A percentile compares a stretch with the other conserved stretches of the same genome.
These are phyloP conservation scores for Candida tammaniensis DNA, from an alignment of 805 yeast species.

Conservation along the genomic window DNA sequence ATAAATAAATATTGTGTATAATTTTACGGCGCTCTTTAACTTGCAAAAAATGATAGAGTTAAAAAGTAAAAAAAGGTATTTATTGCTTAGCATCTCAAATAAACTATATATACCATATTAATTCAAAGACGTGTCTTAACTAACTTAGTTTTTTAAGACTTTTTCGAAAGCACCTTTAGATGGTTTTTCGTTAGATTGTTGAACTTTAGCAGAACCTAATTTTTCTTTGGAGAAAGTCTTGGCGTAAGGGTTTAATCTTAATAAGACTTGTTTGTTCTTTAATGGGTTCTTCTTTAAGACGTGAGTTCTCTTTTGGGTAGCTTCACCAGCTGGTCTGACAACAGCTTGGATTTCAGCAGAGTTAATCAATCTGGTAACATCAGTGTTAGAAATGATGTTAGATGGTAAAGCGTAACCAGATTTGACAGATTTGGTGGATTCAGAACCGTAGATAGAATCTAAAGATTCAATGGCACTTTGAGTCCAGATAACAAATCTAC, in stretches of 20 bases:
- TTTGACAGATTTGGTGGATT: conserved; percentile 78
- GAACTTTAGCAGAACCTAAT: conserved; percentile 80
- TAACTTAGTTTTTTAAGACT: conserved; percentile 53
- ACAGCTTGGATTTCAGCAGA: conserved; percentile 98
- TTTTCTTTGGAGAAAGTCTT: conserved; percentile 92
- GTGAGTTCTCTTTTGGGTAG: conserved; percentile 89
- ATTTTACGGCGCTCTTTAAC: too few relatives aligned
- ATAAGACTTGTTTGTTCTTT: conserved; percentile 97
- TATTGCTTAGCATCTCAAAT: conserved; percentile 10
- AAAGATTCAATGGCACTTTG: conserved; percentile 96
- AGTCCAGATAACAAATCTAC: conserved; percentile 99
- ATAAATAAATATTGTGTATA: neutral
- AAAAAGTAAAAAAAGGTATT: too few relatives aligned
- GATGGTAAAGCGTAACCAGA: conserved; percentile 89
- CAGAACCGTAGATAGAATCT: conserved; percentile 97
- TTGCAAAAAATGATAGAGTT: too few relatives aligned
- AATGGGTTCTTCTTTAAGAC: conserved; percentile 95
- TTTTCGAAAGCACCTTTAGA: conserved; percentile 69
- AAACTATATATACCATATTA: conserved; percentile 2
- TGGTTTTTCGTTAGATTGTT: conserved; percentile 58
- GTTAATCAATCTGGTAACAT: conserved; percentile 95
- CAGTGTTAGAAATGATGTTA: conserved; percentile 93
- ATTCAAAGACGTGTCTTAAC: neutral
- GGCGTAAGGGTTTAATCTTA: conserved; percentile 99
- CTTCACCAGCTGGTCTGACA: conserved; percentile 93